These are phyloP conservation scores for Colletotrichum scovillei DNA, from an alignment of 2,329 filamentous ascomycete species.

Conservation along the genomic window DNA sequence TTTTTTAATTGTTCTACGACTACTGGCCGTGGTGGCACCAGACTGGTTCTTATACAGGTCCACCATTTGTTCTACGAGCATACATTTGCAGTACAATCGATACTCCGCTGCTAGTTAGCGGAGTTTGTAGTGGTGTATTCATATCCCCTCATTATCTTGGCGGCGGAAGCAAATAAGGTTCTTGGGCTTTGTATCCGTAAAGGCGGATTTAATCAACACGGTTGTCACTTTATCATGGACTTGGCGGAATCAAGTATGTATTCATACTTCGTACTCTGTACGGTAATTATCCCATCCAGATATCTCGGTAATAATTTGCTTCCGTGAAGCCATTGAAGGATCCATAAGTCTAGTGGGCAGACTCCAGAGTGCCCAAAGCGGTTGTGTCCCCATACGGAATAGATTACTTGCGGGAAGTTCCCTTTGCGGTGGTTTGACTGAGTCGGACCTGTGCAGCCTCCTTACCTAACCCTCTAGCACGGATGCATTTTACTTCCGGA, in stretches of 20 bases:
- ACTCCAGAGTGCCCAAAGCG: not conserved
- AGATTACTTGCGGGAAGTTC: constrained; percentile 21
- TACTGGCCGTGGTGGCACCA: too few relatives aligned
- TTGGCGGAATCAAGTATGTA: not conserved
- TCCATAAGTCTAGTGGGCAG: not conserved
- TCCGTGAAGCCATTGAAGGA: not conserved
- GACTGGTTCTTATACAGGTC: too few relatives aligned
- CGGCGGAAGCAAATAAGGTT: not conserved
- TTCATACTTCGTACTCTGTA: too few relatives aligned
- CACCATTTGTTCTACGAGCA: too few relatives aligned
- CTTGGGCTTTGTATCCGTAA: not conserved
- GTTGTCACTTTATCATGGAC: not conserved
- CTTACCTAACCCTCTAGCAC: constrained; percentile 24
- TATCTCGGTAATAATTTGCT: constrained; percentile 8
- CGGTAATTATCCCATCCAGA: not conserved
- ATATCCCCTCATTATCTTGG: not conserved
- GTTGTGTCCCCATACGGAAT: not conserved
- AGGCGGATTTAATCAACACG: not conserved
- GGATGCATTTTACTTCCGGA: constrained; percentile 28
- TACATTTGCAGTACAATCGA: too few relatives aligned
- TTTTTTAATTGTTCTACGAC: too few relatives aligned
- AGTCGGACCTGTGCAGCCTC: not conserved
- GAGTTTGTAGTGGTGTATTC: too few relatives aligned
- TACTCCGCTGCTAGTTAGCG: too few relatives aligned
- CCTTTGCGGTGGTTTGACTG: not conserved